Percentiles rank a stretch among this genome's conserved stretches.
Evolutionary conservation across 257 asterid genomes (phyloP).

Genomic region (Solanum chmielewskii): DNA sequence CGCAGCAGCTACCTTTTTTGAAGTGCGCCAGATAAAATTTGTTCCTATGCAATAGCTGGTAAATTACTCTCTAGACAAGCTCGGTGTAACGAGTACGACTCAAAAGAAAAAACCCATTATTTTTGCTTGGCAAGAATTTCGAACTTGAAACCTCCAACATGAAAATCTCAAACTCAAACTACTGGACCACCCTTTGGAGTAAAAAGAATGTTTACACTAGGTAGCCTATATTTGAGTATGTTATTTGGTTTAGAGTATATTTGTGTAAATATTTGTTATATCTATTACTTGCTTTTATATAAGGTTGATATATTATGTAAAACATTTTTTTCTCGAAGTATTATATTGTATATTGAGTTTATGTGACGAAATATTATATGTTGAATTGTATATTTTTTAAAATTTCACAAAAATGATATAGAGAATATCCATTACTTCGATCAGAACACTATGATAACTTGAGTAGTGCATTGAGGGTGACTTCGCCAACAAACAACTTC

Average conservation of each 20-base stretch:
- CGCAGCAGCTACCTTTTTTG: too few relatives aligned
- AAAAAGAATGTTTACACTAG: neutral
- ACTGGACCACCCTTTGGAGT: too few relatives aligned
- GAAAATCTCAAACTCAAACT: rapidly evolving
- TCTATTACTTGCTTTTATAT: too few relatives aligned
- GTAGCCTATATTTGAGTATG: neutral
- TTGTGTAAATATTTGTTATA: neutral
- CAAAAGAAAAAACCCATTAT: rapidly evolving
- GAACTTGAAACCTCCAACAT: too few relatives aligned
- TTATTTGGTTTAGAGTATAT: neutral
- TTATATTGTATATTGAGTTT: too few relatives aligned
- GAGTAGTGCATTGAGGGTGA: neutral
- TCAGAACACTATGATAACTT: neutral
- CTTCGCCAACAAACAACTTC: neutral
- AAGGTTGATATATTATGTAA: neutral
- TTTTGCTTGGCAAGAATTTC: too few relatives aligned
- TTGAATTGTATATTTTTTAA: too few relatives aligned
- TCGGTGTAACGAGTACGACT: too few relatives aligned
- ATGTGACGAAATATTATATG: neutral
- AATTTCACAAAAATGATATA: too few relatives aligned
- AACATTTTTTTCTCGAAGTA: neutral
- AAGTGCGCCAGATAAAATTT: too few relatives aligned
- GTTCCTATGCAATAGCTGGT: rapidly evolving
- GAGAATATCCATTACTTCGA: neutral
- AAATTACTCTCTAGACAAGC: rapidly evolving